Evolutionary conservation across 108 stramenopile genomes (phyloP), one percentile per base, ranked within the genome.

Genomic region (Pseudonitzschia pungens): DNA sequence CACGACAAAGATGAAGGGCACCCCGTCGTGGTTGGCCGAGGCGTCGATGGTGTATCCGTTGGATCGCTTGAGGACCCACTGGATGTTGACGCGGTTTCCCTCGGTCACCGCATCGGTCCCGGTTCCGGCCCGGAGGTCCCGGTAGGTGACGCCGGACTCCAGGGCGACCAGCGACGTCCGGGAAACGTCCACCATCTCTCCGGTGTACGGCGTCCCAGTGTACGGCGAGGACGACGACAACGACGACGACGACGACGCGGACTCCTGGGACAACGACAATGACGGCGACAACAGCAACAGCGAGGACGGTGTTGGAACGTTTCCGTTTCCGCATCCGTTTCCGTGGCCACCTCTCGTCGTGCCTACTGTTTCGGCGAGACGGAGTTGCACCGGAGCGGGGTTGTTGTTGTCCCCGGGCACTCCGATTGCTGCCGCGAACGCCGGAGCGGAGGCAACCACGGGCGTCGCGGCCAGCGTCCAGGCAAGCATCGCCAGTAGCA

Each of bases 1-100:
- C 27, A 88, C 84, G 12, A 83, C 77, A 73, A 87, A 89, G 27
- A 89, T 89, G 70, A 90, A 90, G 1, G 89, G 89, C 2, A 79
- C 82, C 27, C 74, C 74, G 28, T 78, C 73, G 63, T 79, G 64
- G 56, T 70, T 52, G 22, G 70, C 64, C 2, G 63, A 66, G 26
- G 72, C 67, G 40, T 82, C 81, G 44, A 82, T 74, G 41, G 72
- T 55, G 42, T 82, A 82, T 9, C 81, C 81, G 44, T 82, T 82
- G 27, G 72, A 68, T 29, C 76, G 33, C 29, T 76, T 77, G 53
- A 81, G 52, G 7, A 71, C 43, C 81, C 81, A 82, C 58, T 82
- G 81, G 40, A 83, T 55, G 50, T 78, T 77, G 4, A 83, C 82
- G 21, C 74, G 43, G 15, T 60, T 69, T 11, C 82, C 78, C 54